Percentiles rank a stretch among this genome's conserved stretches.
Evolutionary conservation across 345 rosid genomes (phyloP).

Genomic region (Trapa bicornis): DNA sequence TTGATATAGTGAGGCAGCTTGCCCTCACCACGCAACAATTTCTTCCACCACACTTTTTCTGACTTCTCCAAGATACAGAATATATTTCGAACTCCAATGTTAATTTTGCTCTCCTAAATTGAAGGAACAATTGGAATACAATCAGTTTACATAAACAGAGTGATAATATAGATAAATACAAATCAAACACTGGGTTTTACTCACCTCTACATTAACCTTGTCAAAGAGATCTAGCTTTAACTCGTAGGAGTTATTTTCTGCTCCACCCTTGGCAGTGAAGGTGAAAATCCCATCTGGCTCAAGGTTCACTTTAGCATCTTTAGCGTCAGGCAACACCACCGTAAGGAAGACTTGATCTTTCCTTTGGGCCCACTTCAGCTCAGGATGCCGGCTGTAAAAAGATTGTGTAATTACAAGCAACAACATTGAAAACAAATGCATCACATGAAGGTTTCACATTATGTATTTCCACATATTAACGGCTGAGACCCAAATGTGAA

Average conservation of each 20-base stretch:
- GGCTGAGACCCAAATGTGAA: neutral
- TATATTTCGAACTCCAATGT: constrained; percentile 54
- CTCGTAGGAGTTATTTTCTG: constrained; percentile 45
- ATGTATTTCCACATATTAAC: neutral
- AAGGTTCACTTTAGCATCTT: constrained; percentile 61
- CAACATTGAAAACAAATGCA: neutral
- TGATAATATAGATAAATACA: neutral
- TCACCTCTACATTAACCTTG: constrained; percentile 77
- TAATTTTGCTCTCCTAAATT: constrained; percentile 59
- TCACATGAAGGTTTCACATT: neutral
- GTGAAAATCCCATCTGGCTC: constrained; percentile 63
- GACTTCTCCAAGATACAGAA: constrained; percentile 69
- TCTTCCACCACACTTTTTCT: constrained; percentile 68
- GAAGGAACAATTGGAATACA: neutral
- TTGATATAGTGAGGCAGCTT: constrained; percentile 68
- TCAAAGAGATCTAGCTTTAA: constrained; percentile 64
- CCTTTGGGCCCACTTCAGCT: constrained; percentile 86
- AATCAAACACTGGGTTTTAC: neutral
- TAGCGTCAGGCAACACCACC: constrained; percentile 53
- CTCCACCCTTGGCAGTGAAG: constrained; percentile 66
- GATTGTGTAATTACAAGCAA: neutral
- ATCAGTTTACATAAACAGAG: neutral
- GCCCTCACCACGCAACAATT: constrained; percentile 46
- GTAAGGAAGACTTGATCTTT: constrained; percentile 59
- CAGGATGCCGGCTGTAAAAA: constrained; percentile 61